A percentile compares a stretch with the other conserved stretches of the same genome.
These are phyloP conservation scores for Neopestalotiopsis sp. DNA, from an alignment of 2,329 filamentous ascomycete species.

Conservation along the genomic window DNA sequence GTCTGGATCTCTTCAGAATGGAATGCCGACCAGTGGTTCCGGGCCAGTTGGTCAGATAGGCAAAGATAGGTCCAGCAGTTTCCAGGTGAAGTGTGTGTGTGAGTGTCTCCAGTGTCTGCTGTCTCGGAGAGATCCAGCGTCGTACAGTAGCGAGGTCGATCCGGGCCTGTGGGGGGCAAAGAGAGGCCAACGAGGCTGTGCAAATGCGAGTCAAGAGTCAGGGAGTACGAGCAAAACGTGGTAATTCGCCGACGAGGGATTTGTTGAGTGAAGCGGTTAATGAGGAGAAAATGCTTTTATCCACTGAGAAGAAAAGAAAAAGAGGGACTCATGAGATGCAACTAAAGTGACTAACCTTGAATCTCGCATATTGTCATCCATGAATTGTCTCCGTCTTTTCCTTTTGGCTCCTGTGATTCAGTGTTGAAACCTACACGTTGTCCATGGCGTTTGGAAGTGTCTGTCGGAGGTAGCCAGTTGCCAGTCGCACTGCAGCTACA, in stretches of 20 bases:
- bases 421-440: not conserved
- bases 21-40: not conserved
- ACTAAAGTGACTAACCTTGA: not conserved
- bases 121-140: not conserved
- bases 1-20: not conserved
- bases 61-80: not conserved
- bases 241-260: constrained; percentile 13
- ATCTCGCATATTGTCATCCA: not conserved
- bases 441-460: not conserved
- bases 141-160: not conserved
- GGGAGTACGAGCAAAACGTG: not conserved
- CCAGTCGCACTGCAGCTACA: not conserved
- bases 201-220: constrained; percentile 16
- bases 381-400: not conserved
- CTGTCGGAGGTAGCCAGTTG: not conserved
- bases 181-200: constrained; percentile 36
- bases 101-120: not conserved
- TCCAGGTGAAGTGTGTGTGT: not conserved
- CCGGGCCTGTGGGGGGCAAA: constrained; percentile 14
- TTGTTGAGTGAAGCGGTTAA: constrained; percentile 18
- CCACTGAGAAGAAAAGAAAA: not conserved
- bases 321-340: not conserved
- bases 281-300: not conserved
- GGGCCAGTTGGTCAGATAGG: not conserved
- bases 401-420: not conserved